Base-by-base conservation (phyloP, 495 filamentous ascomycete genomes). In the Neurospora sublineolata region DNA sequence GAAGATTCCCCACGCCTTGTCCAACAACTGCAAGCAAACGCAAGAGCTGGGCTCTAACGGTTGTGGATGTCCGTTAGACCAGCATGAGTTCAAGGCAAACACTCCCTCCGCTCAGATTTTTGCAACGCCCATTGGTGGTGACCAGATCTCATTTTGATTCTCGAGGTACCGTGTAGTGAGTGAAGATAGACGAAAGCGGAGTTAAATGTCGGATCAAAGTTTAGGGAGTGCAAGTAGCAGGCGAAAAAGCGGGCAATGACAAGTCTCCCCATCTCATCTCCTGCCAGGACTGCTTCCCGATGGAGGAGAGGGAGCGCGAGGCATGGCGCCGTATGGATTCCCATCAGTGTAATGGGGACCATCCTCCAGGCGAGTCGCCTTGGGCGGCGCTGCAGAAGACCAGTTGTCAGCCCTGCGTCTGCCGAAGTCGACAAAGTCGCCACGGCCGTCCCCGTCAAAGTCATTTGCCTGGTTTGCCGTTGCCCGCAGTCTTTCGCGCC, bases 291-390 rank as follows among this genome's bases (percentile, higher is more conserved):
- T 77, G 37, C 80, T 82, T 52, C 81, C 73, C 71, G 84, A 80
- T 73, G 83, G 82, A 69, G 84, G 79, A 38, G 83, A 82, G 68
- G 85, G 73, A 68, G 78, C 75, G 14, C 52, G 52, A 64, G 52
- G 52, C 52, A 64, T 33, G 70, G 80, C 75, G 69, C 79, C 76
- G 75, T 88, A 88, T 39, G 85, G 85, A 69, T 86, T 87, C 69
- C 81, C 86, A 73, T 88, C 85, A 41, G 77, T 68, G 71, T 88
- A 87, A 73, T 74, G 84, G 71, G 85, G 85, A 27, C 83, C 78
- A 36, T 76, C 82, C 71, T 81, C 77, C 68, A 80, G 73, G 71
- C 79, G 75, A 75, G 68, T 73, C 70, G 75, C 74, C 69, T 72
- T 77, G 20, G 79, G 76, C 52, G 82, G 76, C 77, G 78, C 77